Percentiles rank a stretch among this genome's conserved stretches.
Conservation (phyloP, 176 grass and related monocot genomes). For the Lolium rigidum region DNA sequence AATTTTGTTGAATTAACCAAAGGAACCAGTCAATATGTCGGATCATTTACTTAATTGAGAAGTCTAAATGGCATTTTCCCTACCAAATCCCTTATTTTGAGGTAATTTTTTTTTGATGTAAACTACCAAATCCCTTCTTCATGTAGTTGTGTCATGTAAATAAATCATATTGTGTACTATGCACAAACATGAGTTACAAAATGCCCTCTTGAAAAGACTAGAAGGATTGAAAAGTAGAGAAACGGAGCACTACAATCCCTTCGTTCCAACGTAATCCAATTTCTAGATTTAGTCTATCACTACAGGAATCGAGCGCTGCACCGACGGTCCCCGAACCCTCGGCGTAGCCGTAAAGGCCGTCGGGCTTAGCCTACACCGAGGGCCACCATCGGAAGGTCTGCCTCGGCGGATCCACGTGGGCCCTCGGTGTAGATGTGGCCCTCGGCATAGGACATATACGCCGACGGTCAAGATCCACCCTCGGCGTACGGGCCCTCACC, state of each 20-base stretch:
- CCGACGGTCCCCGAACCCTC: too few relatives aligned
- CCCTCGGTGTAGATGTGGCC: too few relatives aligned
- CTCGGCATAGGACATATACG: too few relatives aligned
- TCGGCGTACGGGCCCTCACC: too few relatives aligned
- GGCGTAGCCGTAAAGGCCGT: too few relatives aligned
- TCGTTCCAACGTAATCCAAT: background rate
- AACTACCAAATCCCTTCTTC: background rate
- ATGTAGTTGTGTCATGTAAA: slow-evolving; percentile 13
- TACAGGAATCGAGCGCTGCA: too few relatives aligned
- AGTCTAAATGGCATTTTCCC: background rate
- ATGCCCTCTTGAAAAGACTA: background rate
- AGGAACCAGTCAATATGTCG: background rate
- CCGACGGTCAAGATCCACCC: too few relatives aligned
- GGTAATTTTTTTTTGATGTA: too few relatives aligned
- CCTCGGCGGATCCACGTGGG: too few relatives aligned
- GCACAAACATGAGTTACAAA: background rate
- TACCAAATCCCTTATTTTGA: background rate
- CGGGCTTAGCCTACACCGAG: too few relatives aligned
- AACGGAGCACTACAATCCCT: too few relatives aligned
- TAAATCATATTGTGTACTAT: background rate
- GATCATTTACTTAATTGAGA: background rate
- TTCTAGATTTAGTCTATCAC: background rate
- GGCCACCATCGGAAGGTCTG: too few relatives aligned
- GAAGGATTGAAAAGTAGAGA: background rate
- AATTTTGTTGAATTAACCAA: slow-evolving; percentile 27